Conservation (phyloP, 257 asterid species). For the Solanum bulbocastanum region DNA sequence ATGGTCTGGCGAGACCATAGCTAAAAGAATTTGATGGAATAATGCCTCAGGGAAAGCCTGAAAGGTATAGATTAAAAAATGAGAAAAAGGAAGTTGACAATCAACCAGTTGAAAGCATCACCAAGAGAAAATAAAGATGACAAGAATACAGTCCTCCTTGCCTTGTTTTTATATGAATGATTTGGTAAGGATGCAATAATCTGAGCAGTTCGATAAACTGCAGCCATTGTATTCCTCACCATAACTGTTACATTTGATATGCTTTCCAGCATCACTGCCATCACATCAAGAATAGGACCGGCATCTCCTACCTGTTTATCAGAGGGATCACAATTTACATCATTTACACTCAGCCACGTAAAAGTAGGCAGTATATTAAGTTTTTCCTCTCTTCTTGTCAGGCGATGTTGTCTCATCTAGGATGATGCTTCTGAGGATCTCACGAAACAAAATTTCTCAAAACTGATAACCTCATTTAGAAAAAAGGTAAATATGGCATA, state of each 20-base stretch:
- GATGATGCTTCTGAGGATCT: background rate
- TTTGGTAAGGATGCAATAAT: constrained; percentile 60
- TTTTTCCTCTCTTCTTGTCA: background rate
- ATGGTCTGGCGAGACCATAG: constrained; percentile 65
- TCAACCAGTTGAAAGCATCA: background rate
- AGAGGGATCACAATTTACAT: constrained; percentile 10
- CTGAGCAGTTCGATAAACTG: constrained; percentile 56
- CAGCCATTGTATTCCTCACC: constrained; percentile 61
- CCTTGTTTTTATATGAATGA: constrained; percentile 48
- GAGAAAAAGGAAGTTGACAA: background rate
- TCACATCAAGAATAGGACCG: constrained; percentile 68
- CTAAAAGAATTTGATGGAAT: constrained; percentile 60
- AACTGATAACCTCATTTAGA: background rate
- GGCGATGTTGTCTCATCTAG: background rate
- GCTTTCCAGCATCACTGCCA: constrained; percentile 81
- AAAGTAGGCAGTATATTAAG: background rate
- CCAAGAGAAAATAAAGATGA: constrained; percentile 4
- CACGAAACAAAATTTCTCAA: background rate
- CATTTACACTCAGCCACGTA: constrained; percentile 2
- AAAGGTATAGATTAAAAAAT: background rate
- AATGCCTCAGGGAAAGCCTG: constrained; percentile 80
- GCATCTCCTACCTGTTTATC: constrained; percentile 62
- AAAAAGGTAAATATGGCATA: background rate
- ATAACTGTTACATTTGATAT: constrained; percentile 50
- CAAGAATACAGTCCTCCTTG: constrained; percentile 13